A percentile compares a stretch with the other conserved stretches of the same genome.
These are phyloP conservation scores for Vitis rupestris DNA, from an alignment of 164 flowering plant genomes.

Conservation along the genomic window DNA sequence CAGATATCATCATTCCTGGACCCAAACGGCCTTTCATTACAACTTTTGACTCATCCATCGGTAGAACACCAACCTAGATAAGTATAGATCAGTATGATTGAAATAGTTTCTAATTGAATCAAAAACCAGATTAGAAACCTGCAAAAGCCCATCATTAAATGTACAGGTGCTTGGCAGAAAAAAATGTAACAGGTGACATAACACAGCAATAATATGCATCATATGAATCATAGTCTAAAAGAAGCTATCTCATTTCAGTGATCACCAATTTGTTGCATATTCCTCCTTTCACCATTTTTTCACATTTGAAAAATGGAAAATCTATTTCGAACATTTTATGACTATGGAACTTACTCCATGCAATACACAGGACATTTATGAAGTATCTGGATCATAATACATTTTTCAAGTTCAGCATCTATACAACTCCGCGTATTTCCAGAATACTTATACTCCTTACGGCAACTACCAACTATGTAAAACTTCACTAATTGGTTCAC, in stretches of 20 bases:
- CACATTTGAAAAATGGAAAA: not conserved
- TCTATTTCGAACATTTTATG: too few relatives aligned
- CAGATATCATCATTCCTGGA: slow-evolving; percentile 99
- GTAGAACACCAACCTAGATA: slow-evolving; percentile 90
- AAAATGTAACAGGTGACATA: too few relatives aligned
- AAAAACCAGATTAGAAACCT: not conserved
- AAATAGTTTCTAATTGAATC: not conserved
- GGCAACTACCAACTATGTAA: too few relatives aligned
- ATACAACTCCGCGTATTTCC: too few relatives aligned
- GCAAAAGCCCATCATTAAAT: not conserved
- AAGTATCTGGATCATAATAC: too few relatives aligned
- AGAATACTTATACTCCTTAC: too few relatives aligned
- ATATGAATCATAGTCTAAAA: not conserved
- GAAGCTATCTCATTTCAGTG: not conserved
- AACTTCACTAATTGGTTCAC: too few relatives aligned
- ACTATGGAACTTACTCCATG: too few relatives aligned
- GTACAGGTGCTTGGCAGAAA: too few relatives aligned
- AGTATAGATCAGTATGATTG: not conserved
- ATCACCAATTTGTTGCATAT: not conserved
- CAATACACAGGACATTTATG: too few relatives aligned
- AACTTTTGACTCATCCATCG: slow-evolving; percentile 92
- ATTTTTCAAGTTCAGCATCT: too few relatives aligned
- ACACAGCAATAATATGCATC: not conserved
- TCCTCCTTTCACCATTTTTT: not conserved
- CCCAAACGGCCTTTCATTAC: slow-evolving; percentile 95